Base-by-base conservation (phyloP, 257 asterid genomes). In the Paulownia fortunei region DNA sequence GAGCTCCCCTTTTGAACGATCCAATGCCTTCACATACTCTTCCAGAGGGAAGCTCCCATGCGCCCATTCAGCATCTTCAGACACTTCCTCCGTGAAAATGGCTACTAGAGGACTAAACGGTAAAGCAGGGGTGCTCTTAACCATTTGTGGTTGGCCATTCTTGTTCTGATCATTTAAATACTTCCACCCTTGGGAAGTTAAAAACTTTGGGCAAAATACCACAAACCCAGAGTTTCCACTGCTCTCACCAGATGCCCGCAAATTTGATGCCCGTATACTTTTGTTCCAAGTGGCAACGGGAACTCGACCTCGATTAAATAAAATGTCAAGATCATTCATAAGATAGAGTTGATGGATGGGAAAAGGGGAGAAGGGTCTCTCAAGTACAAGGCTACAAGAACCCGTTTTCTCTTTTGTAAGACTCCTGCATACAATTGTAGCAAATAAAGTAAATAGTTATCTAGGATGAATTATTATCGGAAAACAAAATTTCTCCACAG, bases 31-130 rank as follows among this genome's bases (percentile, higher is more conserved):
- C 19, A 82, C 89, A 67, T 91, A 95, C 89, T 95, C 98, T 70
- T 95, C 98, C 59, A 95, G 63, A 6, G 96, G 97, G 90, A 95
- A 95, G 86, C 81, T 87, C 55, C 99, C 98, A 72, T 95, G 96
- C 19, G 87, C 92, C 98, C 98, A 93, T 82, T 93, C 96, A 71
- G 86, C 87, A 84, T 87, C 86, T 86, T 73, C 88, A 16, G 86
- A 75, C 74, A 58, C 88, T 75, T 88, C 89, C 64, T 78, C 94
- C 0, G 89, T 82, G 76, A 91, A 90, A 83, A 90, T 84, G 39
- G 92, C 84, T 69, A 95, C 92, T 39, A 92, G 76, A 58, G 92
- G 96, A 77, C 97, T 89, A 64, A 89, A 80, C 59, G 97, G 94
- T 69, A 83, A 71, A 64, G 89, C 79, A 72, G 88, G 89, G 47